phyloP scores from a whole-genome alignment of 2,329 filamentous ascomycete genomes.

The Cladosporium austrohemisphaericum region DNA sequence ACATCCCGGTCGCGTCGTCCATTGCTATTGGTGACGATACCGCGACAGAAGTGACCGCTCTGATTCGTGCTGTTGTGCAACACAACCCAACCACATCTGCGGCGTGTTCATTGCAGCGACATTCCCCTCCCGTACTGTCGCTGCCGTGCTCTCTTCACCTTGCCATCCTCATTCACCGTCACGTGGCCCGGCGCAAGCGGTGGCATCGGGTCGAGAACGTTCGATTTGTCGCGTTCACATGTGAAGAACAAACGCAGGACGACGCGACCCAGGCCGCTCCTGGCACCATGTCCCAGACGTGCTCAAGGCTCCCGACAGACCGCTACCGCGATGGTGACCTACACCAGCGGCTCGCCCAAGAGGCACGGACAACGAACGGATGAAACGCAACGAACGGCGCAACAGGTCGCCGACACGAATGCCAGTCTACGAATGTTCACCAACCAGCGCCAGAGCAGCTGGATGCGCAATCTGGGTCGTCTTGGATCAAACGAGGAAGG shows the following conservation, averaged over 20 bases:
- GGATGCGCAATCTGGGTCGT: not conserved
- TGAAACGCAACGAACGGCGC: not conserved
- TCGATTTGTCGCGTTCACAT: constrained; percentile 3
- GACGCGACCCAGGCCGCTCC: not conserved
- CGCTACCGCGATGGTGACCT: constrained; percentile 7
- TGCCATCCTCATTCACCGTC: too few relatives aligned
- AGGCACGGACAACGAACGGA: not conserved
- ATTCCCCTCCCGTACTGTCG: too few relatives aligned
- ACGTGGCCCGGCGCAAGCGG: too few relatives aligned
- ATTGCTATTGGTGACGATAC: too few relatives aligned
- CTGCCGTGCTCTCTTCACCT: too few relatives aligned
- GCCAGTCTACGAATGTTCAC: constrained; percentile 9
- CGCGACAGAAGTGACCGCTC: constrained; percentile 3
- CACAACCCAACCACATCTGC: too few relatives aligned
- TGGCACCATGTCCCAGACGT: constrained; percentile 4
- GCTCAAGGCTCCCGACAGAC: not conserved
- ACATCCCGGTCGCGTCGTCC: not conserved
- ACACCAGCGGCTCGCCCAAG: constrained; percentile 3
- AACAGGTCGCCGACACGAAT: constrained; percentile 6
- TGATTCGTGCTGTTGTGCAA: too few relatives aligned
- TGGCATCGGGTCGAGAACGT: too few relatives aligned
- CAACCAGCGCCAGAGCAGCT: not conserved
- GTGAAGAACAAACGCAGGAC: not conserved
- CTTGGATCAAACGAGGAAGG: not conserved
- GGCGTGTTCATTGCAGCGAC: too few relatives aligned